phyloP scores from a whole-genome alignment of 2,329 filamentous ascomycete species.

The Tolypocladium guangdongense region DNA sequence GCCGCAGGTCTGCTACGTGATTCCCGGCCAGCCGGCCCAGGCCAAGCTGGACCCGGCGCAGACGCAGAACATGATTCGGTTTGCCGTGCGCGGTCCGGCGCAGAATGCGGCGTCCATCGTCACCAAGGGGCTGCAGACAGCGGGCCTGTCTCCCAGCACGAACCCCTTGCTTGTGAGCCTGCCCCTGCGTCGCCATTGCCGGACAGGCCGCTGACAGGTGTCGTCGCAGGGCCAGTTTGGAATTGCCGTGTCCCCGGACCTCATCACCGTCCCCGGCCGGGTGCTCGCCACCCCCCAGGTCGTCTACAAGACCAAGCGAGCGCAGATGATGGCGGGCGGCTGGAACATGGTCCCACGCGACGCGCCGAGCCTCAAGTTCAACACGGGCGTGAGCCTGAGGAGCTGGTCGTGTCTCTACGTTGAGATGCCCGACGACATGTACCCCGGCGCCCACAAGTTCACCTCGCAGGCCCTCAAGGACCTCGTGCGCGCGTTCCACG shows the following conservation, averaged over 20 bases:
- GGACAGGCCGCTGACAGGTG: no score
- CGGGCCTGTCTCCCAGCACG: constrained; percentile 30
- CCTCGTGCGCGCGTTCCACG: constrained; percentile 3
- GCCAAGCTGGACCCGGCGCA: constrained; percentile 39
- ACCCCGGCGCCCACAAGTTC: constrained; percentile 1
- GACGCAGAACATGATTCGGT: constrained; percentile 47
- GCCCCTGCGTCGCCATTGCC: background rate
- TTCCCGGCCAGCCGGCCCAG: constrained; percentile 43
- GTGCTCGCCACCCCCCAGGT: constrained; percentile 44
- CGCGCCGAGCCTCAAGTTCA: constrained; percentile 30
- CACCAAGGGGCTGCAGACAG: constrained; percentile 32
- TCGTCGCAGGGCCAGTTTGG: constrained; percentile 34
- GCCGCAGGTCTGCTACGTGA: constrained; percentile 42
- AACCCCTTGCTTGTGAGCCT: constrained; percentile 25
- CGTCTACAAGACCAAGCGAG: constrained; percentile 31
- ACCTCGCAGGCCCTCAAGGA: background rate
- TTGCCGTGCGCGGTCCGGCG: constrained; percentile 45
- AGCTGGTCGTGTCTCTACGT: constrained; percentile 28
- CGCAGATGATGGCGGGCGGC: constrained; percentile 24
- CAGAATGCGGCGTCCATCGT: constrained; percentile 47
- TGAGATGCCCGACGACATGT: constrained; percentile 1
- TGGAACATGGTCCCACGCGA: constrained; percentile 44
- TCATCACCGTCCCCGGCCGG: constrained; percentile 54
- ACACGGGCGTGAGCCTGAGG: constrained; percentile 24
- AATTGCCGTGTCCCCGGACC: constrained; percentile 31